phyloP scores from a whole-genome alignment of 2,329 filamentous ascomycete species.

The Truncatella angustata region DNA sequence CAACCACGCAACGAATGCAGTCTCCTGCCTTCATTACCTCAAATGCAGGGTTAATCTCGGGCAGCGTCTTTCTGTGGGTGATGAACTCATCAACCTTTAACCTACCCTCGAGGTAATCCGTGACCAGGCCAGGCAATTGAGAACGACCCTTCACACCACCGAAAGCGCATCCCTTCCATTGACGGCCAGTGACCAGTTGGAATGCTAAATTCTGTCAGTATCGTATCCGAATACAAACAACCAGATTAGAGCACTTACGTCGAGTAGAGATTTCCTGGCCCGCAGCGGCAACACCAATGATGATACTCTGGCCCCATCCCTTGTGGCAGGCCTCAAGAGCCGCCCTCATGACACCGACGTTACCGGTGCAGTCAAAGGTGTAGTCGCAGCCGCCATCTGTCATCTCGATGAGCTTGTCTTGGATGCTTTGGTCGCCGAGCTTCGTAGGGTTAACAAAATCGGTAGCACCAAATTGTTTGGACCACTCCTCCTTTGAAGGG shows the following conservation, averaged over 20 bases:
- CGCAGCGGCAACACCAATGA: constrained; percentile 95
- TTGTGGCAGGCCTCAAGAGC: constrained; percentile 98
- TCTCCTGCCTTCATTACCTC: constrained; percentile 93
- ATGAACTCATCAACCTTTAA: constrained; percentile 99
- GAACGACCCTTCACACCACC: constrained; percentile 97
- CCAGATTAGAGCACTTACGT: constrained; percentile 59
- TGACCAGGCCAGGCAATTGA: constrained; percentile 82
- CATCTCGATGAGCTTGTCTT: constrained; percentile 93
- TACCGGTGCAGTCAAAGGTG: constrained; percentile 98
- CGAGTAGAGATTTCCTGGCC: constrained; percentile 93
- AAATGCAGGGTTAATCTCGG: constrained; percentile 86
- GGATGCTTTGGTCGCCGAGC: constrained; percentile 74
- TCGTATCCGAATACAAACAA: not conserved
- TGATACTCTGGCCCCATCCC: constrained; percentile 96
- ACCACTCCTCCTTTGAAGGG: constrained; percentile 86
- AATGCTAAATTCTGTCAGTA: constrained; percentile 62
- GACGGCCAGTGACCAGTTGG: constrained; percentile 95
- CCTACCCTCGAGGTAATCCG: constrained; percentile 83
- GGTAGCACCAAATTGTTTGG: constrained; percentile 91
- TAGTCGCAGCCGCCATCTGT: constrained; percentile 98
- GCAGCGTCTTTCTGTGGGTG: constrained; percentile 84
- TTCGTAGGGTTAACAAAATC: constrained; percentile 94
- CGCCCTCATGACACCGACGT: constrained; percentile 87
- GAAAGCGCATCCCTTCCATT: constrained; percentile 98
- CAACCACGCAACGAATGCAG: constrained; percentile 93